A percentile compares a stretch with the other conserved stretches of the same genome.
phyloP scores from a whole-genome alignment of 768 basidiomycete species.

The Pleurotus salmoneostramineus region DNA sequence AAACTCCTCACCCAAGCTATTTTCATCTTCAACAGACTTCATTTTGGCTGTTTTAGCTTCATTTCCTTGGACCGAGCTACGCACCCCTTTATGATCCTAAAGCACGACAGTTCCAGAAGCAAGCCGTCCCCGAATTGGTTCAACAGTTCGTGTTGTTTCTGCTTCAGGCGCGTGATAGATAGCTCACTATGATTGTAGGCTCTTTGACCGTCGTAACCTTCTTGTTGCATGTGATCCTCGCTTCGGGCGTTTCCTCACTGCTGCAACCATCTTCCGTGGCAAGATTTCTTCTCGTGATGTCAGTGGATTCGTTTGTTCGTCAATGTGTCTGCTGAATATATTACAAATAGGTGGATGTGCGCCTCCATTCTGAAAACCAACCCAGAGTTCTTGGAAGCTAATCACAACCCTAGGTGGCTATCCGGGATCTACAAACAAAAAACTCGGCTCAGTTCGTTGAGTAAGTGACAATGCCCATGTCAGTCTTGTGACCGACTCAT shows the following conservation, averaged over 20 bases:
- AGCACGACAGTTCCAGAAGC: conserved; percentile 53
- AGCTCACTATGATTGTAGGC: conserved; percentile 29
- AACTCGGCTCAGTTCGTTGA: conserved; percentile 78
- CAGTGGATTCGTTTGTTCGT: conserved; percentile 21
- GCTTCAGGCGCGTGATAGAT: too few relatives aligned
- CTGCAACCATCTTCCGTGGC: conserved; percentile 85
- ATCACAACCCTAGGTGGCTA: conserved; percentile 46
- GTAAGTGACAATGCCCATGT: conserved; percentile 34
- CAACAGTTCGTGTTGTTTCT: conserved; percentile 62
- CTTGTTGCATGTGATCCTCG: conserved; percentile 83
- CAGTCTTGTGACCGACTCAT: conserved; percentile 7
- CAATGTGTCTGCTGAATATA: conserved; percentile 26
- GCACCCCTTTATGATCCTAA: conserved; percentile 81
- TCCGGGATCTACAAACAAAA: conserved; percentile 71
- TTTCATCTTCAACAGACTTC: conserved; percentile 5
- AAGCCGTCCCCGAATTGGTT: conserved; percentile 67
- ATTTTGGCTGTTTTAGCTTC: conserved; percentile 51
- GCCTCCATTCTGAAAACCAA: conserved; percentile 15
- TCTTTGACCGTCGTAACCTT: conserved; percentile 78
- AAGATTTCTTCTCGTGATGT: conserved; percentile 79
- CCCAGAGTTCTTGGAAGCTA: conserved; percentile 10
- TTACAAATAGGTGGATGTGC: conserved; percentile 47
- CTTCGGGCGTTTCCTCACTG: conserved; percentile 84
- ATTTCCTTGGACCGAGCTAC: conserved; percentile 95
- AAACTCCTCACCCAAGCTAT: conserved; percentile 5